A percentile compares a stretch with the other conserved stretches of the same genome.
Conservation (phyloP, 441 rosid genomes). For the Croton laevigatus region DNA sequence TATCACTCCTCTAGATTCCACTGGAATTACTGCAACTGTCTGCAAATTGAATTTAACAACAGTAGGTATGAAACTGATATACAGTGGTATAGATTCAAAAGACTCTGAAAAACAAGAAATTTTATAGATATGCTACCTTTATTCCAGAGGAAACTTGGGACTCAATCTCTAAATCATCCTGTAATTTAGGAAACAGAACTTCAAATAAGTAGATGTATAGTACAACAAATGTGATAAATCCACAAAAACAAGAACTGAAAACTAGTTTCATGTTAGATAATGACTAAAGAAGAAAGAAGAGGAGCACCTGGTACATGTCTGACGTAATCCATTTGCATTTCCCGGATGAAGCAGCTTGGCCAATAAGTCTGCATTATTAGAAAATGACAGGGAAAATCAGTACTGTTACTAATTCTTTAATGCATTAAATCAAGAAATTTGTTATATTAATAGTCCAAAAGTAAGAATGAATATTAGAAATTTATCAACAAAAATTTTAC, state of each 20-base stretch:
- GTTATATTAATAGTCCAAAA: slow-evolving; percentile 1
- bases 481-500: background rate
- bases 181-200: slow-evolving; percentile 7
- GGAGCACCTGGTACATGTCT: slow-evolving; percentile 50
- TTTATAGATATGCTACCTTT: slow-evolving; percentile 36
- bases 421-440: background rate
- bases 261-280: background rate
- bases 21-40: slow-evolving; percentile 70
- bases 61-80: slow-evolving; percentile 14
- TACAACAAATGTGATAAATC: background rate
- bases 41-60: slow-evolving; percentile 32
- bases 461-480: background rate
- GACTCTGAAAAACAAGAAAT: background rate
- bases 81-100: background rate
- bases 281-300: slow-evolving; percentile 7
- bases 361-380: slow-evolving; percentile 51
- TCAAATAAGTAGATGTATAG: slow-evolving; percentile 8
- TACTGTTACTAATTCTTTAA: background rate
- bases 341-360: slow-evolving; percentile 68
- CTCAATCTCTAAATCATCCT: slow-evolving; percentile 41
- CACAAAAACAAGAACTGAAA: background rate
- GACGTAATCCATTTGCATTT: slow-evolving; percentile 66
- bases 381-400: slow-evolving; percentile 18
- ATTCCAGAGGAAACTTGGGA: slow-evolving; percentile 49
- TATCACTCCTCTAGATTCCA: slow-evolving; percentile 60